Evolutionary conservation across 208 protist genomes (phyloP), one percentile per base, ranked within the genome.

Genomic region (Strigomonas culicis): DNA sequence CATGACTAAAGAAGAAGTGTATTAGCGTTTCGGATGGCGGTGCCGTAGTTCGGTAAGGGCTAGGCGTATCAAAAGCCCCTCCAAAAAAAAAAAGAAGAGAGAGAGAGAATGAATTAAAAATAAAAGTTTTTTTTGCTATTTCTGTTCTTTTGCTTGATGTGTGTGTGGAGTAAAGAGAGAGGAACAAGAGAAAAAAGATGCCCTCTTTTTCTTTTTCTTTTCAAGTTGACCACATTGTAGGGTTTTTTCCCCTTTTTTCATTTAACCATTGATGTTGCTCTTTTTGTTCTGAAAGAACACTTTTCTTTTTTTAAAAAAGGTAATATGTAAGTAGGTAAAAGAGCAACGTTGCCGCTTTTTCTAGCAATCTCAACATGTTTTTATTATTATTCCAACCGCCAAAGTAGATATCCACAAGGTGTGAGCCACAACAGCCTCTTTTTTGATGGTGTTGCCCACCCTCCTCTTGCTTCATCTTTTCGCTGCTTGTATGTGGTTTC

Each of bases 221-320:
- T 46, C 39, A 46, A 46, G 74, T 95, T 95, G 32, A 88, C 72
- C 24, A 88, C 82, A 61, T 84, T 88, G 59, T 88, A 77, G 1
- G 84, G 77, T 47, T 87, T 87, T 66, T 87, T 46, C 10, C 39
- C 17, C 17, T 46, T 46, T 46, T 46, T 46, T 46, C 17, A n/a
- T 46, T 46, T 46, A 47, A 47, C 15, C 41, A 21, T 21, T 21
- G 19, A 19, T 13, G 41, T 47, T 21, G 13, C 41, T 19, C 13
- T 21, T 47, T 13, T 47, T 47, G 41, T 19, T 19, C 41, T 47
- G 41, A 47, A 21, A 47, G 41, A 47, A 21, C 19, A 47, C 19
- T 47, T 21, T 47, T 47, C 13, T 47, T 47, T 47, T 47, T 47
- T 21, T 47, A 47, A 19, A 47, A 47, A 55, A 55, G n/a, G 52